Evolutionary conservation across 2,329 filamentous ascomycete genomes (phyloP), one percentile per base, ranked within the genome.

Genomic region (Penicillium sumatraense): DNA sequence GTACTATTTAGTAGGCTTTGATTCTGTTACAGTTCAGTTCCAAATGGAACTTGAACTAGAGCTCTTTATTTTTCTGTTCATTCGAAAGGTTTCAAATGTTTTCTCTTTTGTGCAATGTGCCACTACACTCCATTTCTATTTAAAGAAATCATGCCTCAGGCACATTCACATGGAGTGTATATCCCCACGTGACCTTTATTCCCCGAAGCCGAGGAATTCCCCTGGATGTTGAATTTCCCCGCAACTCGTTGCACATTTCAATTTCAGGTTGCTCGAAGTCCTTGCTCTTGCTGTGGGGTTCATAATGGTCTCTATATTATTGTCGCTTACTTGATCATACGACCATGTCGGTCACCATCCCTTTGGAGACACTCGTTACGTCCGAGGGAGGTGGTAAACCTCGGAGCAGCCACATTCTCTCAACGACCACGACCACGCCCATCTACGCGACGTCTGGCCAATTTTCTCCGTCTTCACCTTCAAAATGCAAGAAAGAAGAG

Each of bases 261-360:
- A 46, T 31, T 31, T 13, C 5, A 3, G 11, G 14, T 16, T 3
- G 21, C 18, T n/a, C n/a, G 42, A 33, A 20, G 10, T 46, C 42
- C 13, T 35, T 18, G 7, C 3, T n/a, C 13, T 35, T 18, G 7
- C 3, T n/a, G 42, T 13, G 13, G 29, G 26, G 14, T 42, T 24
- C 51, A 55, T 4, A 36, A 60, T 58, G 57, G 20, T 3, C 1
- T 18, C 6, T 40, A 7, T 8, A 10, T 51, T 49, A 8, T 51
- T 56, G 27, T 27, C 24, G 3, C 18, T 16, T 13, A 27, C 24
- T 26, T 61, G 40, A 55, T 10, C 16, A 10, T 40, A 16, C 33
- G 55, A 57, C 51, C 55, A 60, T 61, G 59, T 57, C 53, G 56
- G 58, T 60, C 55, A 41, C 51, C 20, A 51, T 61, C 10, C 56